phyloP scores from a whole-genome alignment of 306 rosid genomes.

The Crotalaria pallida region DNA sequence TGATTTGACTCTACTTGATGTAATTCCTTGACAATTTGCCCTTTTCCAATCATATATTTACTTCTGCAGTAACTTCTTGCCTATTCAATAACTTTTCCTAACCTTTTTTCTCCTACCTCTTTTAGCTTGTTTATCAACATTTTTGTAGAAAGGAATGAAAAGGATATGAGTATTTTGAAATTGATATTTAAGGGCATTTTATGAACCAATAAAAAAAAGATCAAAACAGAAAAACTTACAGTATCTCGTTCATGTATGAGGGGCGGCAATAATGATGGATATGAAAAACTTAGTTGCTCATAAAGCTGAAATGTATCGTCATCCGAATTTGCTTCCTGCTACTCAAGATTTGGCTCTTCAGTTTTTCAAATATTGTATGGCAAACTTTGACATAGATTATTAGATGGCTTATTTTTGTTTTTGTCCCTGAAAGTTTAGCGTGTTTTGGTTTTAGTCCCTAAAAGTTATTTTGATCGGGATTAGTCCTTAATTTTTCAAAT shows the following conservation, averaged over 20 bases:
- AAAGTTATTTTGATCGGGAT: no score
- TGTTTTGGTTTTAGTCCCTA: no score
- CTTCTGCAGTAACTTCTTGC: not conserved
- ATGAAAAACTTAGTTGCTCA: constrained; percentile 72
- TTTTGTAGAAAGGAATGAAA: not conserved
- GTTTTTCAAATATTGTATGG: no score
- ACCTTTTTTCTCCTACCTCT: not conserved
- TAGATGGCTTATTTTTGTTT: no score
- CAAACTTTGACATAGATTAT: constrained; percentile 2
- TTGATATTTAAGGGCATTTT: not conserved
- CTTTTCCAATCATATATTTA: no score
- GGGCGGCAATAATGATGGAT: constrained; percentile 75
- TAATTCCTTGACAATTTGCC: no score
- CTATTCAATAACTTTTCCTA: not conserved
- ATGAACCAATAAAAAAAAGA: no score
- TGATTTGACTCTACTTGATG: no score
- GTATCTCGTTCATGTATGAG: constrained; percentile 89
- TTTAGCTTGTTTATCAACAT: not conserved
- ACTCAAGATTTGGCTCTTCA: constrained; percentile 1
- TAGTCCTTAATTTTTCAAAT: no score
- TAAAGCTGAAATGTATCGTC: constrained; percentile 64
- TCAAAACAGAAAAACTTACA: constrained; percentile 41
- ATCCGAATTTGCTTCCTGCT: constrained; percentile 56
- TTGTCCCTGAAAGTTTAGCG: no score
- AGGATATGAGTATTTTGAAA: not conserved